Evolutionary conservation across 169 alveolate species (phyloP).

Genomic region (Plasmodium berghei): DNA sequence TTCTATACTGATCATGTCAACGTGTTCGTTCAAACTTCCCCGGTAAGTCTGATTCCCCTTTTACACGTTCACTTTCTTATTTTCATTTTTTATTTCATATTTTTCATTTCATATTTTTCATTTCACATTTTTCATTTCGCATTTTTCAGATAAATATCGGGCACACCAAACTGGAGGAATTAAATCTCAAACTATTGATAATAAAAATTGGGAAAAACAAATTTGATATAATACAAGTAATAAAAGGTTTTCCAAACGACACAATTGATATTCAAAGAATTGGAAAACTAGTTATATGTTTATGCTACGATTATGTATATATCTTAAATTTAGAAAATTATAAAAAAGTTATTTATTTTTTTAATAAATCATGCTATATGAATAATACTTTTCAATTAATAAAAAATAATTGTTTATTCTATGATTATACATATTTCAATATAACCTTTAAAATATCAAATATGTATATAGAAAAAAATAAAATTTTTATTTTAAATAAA

Average conservation of each 20-base stretch:
- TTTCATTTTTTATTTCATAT: not conserved
- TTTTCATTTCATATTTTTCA: not conserved
- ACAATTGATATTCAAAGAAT: conserved; percentile 7
- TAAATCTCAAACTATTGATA: conserved; percentile 9
- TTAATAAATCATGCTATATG: conserved; percentile 30
- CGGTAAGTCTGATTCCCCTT: conserved; percentile 8
- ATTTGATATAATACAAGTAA: conserved; percentile 19
- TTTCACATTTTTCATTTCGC: not conserved
- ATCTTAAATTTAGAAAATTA: conserved; percentile 15
- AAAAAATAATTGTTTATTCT: conserved; percentile 18
- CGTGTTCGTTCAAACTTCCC: conserved; percentile 22
- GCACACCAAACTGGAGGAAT: conserved; percentile 32
- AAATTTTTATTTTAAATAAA: conserved; percentile 21
- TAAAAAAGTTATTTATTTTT: conserved; percentile 31
- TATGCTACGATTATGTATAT: conserved; percentile 41
- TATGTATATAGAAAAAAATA: conserved; percentile 7
- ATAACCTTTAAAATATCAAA: not conserved
- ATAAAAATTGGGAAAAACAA: conserved; percentile 22
- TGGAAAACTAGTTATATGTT: conserved; percentile 24
- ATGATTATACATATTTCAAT: conserved; percentile 26
- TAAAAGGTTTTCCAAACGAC: conserved; percentile 24
- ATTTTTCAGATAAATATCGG: conserved; percentile 40
- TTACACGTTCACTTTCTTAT: not conserved
- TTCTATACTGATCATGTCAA: conserved; percentile 12
- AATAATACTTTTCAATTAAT: conserved; percentile 10